Evolutionary conservation across 768 basidiomycete genomes (phyloP).

Genomic region (Hysterangium stoloniferum): DNA sequence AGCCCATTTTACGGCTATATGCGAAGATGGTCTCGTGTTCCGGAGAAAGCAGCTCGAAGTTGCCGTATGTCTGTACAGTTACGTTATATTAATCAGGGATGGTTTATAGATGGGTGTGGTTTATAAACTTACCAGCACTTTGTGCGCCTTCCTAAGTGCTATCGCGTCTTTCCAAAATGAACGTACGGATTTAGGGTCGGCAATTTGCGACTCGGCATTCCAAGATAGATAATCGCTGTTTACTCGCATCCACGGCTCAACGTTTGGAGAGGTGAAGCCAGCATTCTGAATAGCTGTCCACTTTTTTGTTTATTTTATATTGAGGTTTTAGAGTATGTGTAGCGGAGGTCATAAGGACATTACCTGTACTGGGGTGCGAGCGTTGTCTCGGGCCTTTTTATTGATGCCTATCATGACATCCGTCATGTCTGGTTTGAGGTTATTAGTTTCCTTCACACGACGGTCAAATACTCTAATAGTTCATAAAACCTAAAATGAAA

Average conservation of each 20-base stretch:
- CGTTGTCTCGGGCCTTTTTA: conserved; percentile 63
- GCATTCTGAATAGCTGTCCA: conserved; percentile 50
- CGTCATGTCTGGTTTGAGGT: conserved; percentile 46
- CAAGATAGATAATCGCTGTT: conserved; percentile 58
- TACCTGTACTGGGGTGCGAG: conserved; percentile 63
- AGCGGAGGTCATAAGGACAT: conserved; percentile 11
- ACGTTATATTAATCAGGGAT: background rate
- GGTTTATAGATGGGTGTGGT: background rate
- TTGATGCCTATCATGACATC: conserved; percentile 52
- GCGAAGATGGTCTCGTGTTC: conserved; percentile 46
- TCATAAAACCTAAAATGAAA: conserved; percentile 3
- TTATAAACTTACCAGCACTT: conserved; percentile 44
- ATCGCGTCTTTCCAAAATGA: conserved; percentile 57
- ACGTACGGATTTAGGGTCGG: conserved; percentile 44
- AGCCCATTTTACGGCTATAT: conserved; percentile 35
- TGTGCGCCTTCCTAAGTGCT: conserved; percentile 41
- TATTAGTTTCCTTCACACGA: conserved; percentile 25
- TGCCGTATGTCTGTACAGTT: conserved; percentile 45
- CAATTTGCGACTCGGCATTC: conserved; percentile 45
- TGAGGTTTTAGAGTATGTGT: background rate
- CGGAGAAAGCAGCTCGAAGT: conserved; percentile 42
- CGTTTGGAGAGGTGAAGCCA: conserved; percentile 52
- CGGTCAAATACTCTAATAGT: conserved; percentile 31
- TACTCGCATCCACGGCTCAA: conserved; percentile 62
- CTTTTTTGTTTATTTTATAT: conserved; percentile 23